Conservation (phyloP, 495 filamentous ascomycete genomes). For the Aspergillus sclerotioniger region DNA sequence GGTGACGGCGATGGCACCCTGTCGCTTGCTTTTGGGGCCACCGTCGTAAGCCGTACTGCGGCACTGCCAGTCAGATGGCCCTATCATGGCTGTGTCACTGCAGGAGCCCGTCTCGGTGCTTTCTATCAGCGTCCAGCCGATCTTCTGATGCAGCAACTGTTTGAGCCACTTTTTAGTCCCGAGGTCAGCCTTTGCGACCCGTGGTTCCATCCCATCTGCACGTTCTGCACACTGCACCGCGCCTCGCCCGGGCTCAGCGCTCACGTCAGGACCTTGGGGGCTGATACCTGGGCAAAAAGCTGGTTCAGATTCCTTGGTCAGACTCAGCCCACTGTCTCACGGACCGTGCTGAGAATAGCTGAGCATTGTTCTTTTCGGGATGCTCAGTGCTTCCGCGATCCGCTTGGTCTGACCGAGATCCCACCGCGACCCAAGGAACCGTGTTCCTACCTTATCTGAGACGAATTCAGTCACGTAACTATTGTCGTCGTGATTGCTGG, state of each 20-base stretch:
- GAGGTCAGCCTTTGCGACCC: neutral
- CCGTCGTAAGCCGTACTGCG: neutral
- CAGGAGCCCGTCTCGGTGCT: neutral
- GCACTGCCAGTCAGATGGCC: neutral
- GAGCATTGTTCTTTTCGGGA: conserved; percentile 14
- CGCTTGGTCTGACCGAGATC: neutral
- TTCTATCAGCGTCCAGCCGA: neutral
- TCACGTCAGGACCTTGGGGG: neutral
- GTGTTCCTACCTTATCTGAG: neutral
- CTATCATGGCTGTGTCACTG: neutral
- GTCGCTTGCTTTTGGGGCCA: neutral
- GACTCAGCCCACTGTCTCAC: neutral
- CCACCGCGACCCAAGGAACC: conserved; percentile 12
- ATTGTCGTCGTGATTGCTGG: neutral
- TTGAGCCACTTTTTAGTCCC: neutral
- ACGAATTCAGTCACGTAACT: neutral
- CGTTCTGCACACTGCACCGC: neutral
- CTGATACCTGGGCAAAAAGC: neutral
- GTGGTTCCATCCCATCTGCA: neutral
- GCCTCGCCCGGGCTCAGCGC: neutral
- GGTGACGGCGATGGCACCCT: neutral
- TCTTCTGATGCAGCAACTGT: neutral
- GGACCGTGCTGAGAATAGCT: neutral
- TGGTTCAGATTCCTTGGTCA: neutral
- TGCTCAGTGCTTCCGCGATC: conserved; percentile 4